Evolutionary conservation across 306 rosid genomes (phyloP), one percentile per base, ranked within the genome.

Genomic region (Medicago lupulina): DNA sequence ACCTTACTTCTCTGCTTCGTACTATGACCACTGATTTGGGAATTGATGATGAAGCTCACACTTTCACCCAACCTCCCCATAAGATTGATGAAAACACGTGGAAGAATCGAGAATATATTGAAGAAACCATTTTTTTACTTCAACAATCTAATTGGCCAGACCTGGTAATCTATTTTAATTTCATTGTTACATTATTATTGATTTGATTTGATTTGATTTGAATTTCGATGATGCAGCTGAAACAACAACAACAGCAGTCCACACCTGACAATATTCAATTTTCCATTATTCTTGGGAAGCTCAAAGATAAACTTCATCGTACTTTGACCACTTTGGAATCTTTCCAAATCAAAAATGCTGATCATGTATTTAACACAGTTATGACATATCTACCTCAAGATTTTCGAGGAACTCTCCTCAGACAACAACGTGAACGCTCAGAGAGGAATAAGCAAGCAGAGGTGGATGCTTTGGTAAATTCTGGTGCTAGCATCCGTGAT

Each of bases 371-470:
- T 83, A 83, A 82, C 85, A 90, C 97, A 77, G 98, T 95, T 69
- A 87, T 95, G 98, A 92, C 98, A 9, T 95, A 95, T 89, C 88
- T 95, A 81, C 98, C 98, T 73, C 98, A 95, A 88, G 98, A 92
- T 86, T 95, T 95, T 80, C 97, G 98, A 60, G 97, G 98, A 77
- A 87, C 96, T 9, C 90, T 95, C 21, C 85, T 95, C 59, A 90
- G 89, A 80, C 97, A 85, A 81, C 98, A 95, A 84, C 86, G 96
- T 64, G 98, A 95, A 51, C 96, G 98, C 51, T 95, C 97, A 0
- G 98, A 95, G 87, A 92, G 98, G 86, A 95, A 90, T 85, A 95
- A 85, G 87, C 97, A 90, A 79, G 97, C 97, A 6, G 96, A 86
- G 88, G 86, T 95, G 55, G 97, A 95, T 36, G 82, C 97, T 79